phyloP scores from a whole-genome alignment of 768 basidiomycete genomes.

The Omphalotus guepiniiformis region DNA sequence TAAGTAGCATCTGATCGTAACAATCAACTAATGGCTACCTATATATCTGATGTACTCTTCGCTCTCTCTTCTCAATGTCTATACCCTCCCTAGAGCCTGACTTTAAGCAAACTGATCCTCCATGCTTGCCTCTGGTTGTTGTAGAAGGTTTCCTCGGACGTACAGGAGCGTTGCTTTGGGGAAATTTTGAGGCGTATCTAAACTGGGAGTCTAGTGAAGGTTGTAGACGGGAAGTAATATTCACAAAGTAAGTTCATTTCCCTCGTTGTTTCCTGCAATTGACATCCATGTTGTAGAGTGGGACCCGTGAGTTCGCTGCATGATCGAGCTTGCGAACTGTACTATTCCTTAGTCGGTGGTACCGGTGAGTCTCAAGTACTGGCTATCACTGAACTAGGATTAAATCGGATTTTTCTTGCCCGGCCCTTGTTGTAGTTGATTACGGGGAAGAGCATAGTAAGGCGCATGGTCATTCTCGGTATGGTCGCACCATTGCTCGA shows the following conservation, averaged over 20 bases:
- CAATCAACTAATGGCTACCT: not conserved
- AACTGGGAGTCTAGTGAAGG: conserved; percentile 17
- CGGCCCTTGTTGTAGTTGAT: conserved; percentile 29
- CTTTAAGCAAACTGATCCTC: not conserved
- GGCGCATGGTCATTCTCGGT: conserved; percentile 34
- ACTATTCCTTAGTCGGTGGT: conserved; percentile 41
- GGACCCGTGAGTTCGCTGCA: conserved; percentile 51
- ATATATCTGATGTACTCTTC: not conserved
- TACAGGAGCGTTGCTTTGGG: conserved; percentile 35
- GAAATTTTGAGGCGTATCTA: conserved; percentile 31
- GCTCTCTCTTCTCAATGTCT: not conserved
- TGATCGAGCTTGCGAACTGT: conserved; percentile 50
- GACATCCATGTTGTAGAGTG: conserved; percentile 25
- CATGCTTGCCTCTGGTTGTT: conserved; percentile 34
- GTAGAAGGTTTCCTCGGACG: conserved; percentile 46
- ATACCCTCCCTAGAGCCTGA: not conserved
- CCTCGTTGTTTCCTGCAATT: not conserved
- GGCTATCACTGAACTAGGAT: no score
- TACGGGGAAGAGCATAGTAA: conserved; percentile 42
- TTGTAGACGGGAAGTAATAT: conserved; percentile 19
- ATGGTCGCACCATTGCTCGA: conserved; percentile 33
- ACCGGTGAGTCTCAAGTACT: conserved; percentile 30
- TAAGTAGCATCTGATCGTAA: not conserved
- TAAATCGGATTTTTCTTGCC: conserved; percentile 1
- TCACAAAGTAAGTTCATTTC: conserved; percentile 17